phyloP scores from a whole-genome alignment of 1,139 yeast species.

The Yamadazyma mexicana region DNA sequence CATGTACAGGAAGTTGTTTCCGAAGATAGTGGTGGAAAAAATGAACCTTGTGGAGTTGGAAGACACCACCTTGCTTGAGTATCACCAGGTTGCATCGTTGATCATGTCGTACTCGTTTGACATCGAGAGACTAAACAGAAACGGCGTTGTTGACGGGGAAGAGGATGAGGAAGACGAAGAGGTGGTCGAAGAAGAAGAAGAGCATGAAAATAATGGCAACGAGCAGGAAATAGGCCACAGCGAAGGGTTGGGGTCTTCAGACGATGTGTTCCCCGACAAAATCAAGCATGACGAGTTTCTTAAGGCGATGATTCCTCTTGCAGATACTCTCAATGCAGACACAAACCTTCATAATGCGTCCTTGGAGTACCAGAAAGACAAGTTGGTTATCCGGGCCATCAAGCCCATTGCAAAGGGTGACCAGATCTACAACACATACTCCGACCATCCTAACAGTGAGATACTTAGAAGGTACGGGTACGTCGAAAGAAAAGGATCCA shows the following conservation, averaged over 20 bases:
- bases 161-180: conserved; percentile 20
- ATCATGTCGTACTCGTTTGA: conserved; percentile 51
- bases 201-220: not conserved
- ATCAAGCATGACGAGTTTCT: conserved; percentile 42
- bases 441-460: conserved; percentile 88
- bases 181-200: conserved; percentile 10
- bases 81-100: conserved; percentile 65
- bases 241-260: conserved; percentile 11
- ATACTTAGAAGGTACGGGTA: conserved; percentile 88
- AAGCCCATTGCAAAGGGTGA: conserved; percentile 59
- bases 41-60: conserved; percentile 25
- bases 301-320: conserved; percentile 91
- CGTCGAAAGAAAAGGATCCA: conserved; percentile 75
- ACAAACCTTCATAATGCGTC: conserved; percentile 78
- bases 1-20: conserved; percentile 46
- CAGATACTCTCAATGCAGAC: conserved; percentile 88
- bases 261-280: conserved; percentile 27
- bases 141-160: conserved; percentile 18
- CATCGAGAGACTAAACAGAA: conserved; percentile 24
- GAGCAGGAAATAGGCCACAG: no score
- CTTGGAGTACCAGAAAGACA: conserved; percentile 45
- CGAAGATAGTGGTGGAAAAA: conserved; percentile 21
- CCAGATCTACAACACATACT: conserved; percentile 86
- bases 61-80: conserved; percentile 52
- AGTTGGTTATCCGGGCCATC: conserved; percentile 70